These are phyloP conservation scores for Trifolium fragiferum DNA, from an alignment of 306 rosid species.

Conservation along the genomic window DNA sequence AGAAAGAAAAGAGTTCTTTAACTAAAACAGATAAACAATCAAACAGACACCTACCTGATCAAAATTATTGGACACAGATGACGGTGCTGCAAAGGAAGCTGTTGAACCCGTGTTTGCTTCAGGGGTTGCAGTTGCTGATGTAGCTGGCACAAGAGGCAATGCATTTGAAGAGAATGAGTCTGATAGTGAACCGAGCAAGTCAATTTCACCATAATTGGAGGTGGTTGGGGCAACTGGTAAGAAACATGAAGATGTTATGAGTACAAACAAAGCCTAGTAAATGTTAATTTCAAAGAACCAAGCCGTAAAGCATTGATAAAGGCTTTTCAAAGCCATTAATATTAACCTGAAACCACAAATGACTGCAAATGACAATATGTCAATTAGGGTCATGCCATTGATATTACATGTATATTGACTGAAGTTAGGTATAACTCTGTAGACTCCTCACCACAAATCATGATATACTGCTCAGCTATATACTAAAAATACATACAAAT, in stretches of 20 bases:
- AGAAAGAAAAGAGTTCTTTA: slow-evolving; percentile 2
- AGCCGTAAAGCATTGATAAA: neutral
- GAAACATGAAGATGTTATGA: slow-evolving; percentile 38
- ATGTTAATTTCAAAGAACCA: slow-evolving; percentile 12
- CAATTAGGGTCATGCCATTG: slow-evolving; percentile 22
- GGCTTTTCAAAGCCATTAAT: slow-evolving; percentile 8
- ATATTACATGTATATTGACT: slow-evolving; percentile 21
- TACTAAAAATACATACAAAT: neutral
- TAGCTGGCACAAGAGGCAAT: slow-evolving; percentile 73
- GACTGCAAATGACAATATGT: slow-evolving; percentile 20
- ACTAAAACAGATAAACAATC: slow-evolving; percentile 25
- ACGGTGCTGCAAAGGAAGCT: slow-evolving; percentile 53
- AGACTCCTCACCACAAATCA: neutral
- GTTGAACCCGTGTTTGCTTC: slow-evolving; percentile 55
- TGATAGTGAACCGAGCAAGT: slow-evolving; percentile 81
- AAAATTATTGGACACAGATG: slow-evolving; percentile 52
- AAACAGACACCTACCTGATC: slow-evolving; percentile 62
- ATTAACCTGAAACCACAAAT: neutral
- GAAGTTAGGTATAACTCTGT: neutral
- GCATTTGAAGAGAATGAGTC: slow-evolving; percentile 72
- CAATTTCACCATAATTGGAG: slow-evolving; percentile 68
- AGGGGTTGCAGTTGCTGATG: slow-evolving; percentile 50
- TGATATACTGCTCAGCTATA: neutral
- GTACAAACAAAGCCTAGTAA: slow-evolving; percentile 26
- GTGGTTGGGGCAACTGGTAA: slow-evolving; percentile 64